These are phyloP conservation scores for Cytospora chrysosperma DNA, from an alignment of 2,329 filamentous ascomycete species.

Conservation along the genomic window DNA sequence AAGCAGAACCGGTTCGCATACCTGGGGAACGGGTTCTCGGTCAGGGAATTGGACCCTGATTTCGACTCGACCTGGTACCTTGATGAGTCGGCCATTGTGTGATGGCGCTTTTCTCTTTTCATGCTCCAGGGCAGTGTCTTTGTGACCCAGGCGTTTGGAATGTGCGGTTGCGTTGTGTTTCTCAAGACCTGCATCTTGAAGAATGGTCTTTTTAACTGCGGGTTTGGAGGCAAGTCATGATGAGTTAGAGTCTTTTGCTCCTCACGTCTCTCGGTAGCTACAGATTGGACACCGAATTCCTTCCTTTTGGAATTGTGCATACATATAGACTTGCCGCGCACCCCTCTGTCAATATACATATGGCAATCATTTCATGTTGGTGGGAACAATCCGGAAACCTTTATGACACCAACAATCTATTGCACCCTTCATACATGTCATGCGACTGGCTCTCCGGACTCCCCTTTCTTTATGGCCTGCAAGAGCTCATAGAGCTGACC, in stretches of 20 bases:
- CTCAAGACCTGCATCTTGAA: not conserved
- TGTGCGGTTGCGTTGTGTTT: not conserved
- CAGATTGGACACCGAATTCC: not conserved
- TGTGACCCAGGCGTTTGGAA: not conserved
- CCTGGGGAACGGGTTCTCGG: constrained; percentile 53
- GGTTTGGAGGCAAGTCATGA: not conserved
- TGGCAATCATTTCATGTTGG: not conserved
- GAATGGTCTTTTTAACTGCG: not conserved
- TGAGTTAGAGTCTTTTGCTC: not conserved
- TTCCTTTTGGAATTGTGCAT: not conserved
- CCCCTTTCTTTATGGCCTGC: constrained; percentile 63
- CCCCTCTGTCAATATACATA: not conserved
- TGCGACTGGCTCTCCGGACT: constrained; percentile 7
- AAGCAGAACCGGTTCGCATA: constrained; percentile 49
- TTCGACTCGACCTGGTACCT: constrained; percentile 46
- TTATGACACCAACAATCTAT: not conserved
- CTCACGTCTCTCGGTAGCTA: not conserved
- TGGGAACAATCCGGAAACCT: not conserved
- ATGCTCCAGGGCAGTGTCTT: not conserved
- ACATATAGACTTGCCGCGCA: too few species aligned
- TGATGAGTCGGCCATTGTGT: constrained; percentile 27
- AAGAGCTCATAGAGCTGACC: constrained; percentile 93
- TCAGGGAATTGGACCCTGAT: constrained; percentile 40
- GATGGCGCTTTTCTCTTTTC: not conserved
- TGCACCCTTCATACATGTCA: not conserved